Conservation (phyloP, 305 asterid genomes). For the Fraxinus ornus region DNA sequence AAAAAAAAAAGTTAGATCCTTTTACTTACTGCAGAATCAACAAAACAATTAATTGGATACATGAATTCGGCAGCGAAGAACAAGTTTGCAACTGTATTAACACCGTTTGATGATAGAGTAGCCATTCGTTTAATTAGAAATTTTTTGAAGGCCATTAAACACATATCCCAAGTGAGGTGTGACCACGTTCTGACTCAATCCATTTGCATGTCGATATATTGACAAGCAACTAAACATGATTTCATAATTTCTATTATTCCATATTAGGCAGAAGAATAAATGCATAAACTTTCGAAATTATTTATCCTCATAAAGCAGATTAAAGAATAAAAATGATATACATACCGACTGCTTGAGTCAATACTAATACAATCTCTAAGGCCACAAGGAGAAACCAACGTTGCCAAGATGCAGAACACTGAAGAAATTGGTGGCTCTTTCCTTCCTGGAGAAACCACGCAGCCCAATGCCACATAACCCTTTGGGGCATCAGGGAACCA, state of each 20-base stretch:
- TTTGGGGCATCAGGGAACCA: slow-evolving; percentile 97
- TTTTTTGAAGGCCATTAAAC: slow-evolving; percentile 7
- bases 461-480: slow-evolving; percentile 92
- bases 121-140: slow-evolving; percentile 14
- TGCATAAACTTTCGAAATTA: neutral
- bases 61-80: slow-evolving; percentile 17
- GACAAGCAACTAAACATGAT: neutral
- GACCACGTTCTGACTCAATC: neutral
- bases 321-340: slow-evolving; percentile 13
- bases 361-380: slow-evolving; percentile 78
- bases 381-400: slow-evolving; percentile 82
- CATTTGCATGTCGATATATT: neutral
- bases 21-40: neutral
- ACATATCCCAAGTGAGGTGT: neutral
- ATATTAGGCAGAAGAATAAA: neutral
- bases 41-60: slow-evolving; percentile 21
- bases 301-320: neutral
- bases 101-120: slow-evolving; percentile 8
- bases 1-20: slow-evolving; percentile 21
- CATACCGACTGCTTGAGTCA: slow-evolving; percentile 55
- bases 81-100: neutral
- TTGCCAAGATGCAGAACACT: slow-evolving; percentile 75
- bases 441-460: slow-evolving; percentile 82
- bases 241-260: neutral
- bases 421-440: slow-evolving; percentile 73